A percentile compares a stretch with the other conserved stretches of the same genome.
Conservation (phyloP, 208 protist genomes). For the Leishmania guyanensis region DNA sequence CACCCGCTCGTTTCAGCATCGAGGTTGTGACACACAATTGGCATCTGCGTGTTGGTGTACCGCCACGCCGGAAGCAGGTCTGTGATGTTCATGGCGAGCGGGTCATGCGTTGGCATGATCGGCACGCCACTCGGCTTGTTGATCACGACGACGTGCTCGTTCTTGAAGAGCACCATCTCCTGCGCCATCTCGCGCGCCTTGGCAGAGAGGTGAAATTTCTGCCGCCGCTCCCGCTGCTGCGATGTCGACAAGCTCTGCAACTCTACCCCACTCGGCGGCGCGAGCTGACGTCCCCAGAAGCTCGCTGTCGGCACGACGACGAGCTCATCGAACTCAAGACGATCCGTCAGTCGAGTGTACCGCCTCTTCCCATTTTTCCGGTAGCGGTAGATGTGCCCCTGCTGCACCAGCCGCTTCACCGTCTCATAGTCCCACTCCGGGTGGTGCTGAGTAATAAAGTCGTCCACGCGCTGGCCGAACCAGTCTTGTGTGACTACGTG, state of each 20-base stretch:
- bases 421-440: constrained; percentile 88
- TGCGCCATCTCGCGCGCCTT: constrained; percentile 77
- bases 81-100: constrained; percentile 86
- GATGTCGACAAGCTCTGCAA: constrained; percentile 10
- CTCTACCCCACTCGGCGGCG: constrained; percentile 50
- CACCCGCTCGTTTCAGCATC: constrained; percentile 91
- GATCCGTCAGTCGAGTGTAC: constrained; percentile 84
- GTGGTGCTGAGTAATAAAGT: constrained; percentile 82
- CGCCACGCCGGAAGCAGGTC: constrained; percentile 89
- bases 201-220: constrained; percentile 64
- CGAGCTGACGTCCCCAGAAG: constrained; percentile 67
- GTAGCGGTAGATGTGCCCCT: constrained; percentile 90
- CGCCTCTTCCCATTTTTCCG: constrained; percentile 87
- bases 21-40: constrained; percentile 90
- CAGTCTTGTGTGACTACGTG: constrained; percentile 90
- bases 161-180: constrained; percentile 94
- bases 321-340: constrained; percentile 90
- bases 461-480: constrained; percentile 88
- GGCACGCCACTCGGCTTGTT: constrained; percentile 93
- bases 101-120: constrained; percentile 87
- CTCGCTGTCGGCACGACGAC: constrained; percentile 76
- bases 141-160: constrained; percentile 93
- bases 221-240: constrained; percentile 5
- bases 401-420: constrained; percentile 78
- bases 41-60: constrained; percentile 77